phyloP scores from a whole-genome alignment of 805 yeast species.

The Myxozyma sirexii region DNA sequence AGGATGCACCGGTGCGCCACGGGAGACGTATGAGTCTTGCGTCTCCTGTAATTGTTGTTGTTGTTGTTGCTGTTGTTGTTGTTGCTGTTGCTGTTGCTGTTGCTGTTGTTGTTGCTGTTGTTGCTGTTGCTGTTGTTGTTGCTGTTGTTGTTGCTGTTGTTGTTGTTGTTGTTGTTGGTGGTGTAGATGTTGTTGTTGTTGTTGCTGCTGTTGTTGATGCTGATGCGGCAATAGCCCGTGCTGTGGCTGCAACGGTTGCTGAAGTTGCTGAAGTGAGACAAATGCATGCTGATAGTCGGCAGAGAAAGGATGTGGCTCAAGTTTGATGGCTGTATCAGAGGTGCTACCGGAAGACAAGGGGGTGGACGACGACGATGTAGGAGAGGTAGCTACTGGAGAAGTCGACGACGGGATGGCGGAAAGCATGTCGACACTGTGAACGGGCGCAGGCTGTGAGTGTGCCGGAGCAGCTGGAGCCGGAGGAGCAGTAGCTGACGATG shows the following conservation, averaged over 20 bases:
- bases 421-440: neutral
- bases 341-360: neutral
- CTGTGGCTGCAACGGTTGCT: conserved; percentile 1
- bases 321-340: neutral
- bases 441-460: neutral
- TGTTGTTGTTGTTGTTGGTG: conserved; percentile 5
- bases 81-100: conserved; percentile 7
- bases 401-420: neutral
- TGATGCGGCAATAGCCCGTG: neutral
- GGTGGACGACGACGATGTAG: neutral
- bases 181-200: neutral
- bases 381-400: neutral
- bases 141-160: conserved; percentile 2
- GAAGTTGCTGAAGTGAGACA: neutral
- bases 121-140: conserved; percentile 5
- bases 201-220: conserved; percentile 2
- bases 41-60: neutral
- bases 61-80: conserved; percentile 1
- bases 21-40: neutral
- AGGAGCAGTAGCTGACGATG: neutral
- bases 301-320: neutral
- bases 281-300: neutral
- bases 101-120: conserved; percentile 1
- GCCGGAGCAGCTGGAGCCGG: neutral
- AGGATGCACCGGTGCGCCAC: neutral